These are phyloP conservation scores for Arthroderma uncinatum DNA, from an alignment of 2,329 filamentous ascomycete species.

Conservation along the genomic window DNA sequence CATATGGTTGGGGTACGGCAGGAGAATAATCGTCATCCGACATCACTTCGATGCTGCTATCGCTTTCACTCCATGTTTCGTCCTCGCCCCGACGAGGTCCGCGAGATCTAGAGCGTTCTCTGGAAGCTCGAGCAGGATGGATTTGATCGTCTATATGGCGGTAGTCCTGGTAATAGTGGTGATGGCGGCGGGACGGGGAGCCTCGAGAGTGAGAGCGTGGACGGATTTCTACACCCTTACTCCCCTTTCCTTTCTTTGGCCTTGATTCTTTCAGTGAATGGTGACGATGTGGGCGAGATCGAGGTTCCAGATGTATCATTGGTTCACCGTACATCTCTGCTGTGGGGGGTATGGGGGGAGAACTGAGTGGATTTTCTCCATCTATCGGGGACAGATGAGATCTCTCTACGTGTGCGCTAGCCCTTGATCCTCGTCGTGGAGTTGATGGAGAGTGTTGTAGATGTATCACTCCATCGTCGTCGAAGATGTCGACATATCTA, in stretches of 20 bases:
- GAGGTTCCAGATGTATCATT: not conserved
- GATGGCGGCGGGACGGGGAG: not conserved
- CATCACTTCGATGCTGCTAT: not conserved
- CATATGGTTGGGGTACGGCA: not conserved
- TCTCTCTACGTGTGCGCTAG: not conserved
- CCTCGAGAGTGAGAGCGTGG: conserved; percentile 1
- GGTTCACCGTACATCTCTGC: not conserved
- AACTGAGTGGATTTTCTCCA: not conserved
- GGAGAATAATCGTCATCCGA: not conserved
- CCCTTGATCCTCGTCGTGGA: not conserved
- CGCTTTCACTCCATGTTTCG: not conserved
- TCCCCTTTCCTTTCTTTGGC: not conserved
- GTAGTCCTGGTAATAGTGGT: conserved; percentile 1
- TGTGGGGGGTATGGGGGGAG: not conserved
- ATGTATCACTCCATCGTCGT: not conserved
- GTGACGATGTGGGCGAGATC: not conserved
- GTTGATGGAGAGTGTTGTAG: not conserved
- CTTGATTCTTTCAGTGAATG: not conserved
- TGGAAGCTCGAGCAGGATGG: not conserved
- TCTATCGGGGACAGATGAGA: not conserved
- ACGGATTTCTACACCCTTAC: not conserved
- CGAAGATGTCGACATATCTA: not conserved
- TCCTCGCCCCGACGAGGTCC: not conserved
- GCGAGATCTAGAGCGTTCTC: not conserved
- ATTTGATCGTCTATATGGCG: not conserved